Base-by-base conservation (phyloP, 305 asterid genomes). In the Solanum hybrid region DNA sequence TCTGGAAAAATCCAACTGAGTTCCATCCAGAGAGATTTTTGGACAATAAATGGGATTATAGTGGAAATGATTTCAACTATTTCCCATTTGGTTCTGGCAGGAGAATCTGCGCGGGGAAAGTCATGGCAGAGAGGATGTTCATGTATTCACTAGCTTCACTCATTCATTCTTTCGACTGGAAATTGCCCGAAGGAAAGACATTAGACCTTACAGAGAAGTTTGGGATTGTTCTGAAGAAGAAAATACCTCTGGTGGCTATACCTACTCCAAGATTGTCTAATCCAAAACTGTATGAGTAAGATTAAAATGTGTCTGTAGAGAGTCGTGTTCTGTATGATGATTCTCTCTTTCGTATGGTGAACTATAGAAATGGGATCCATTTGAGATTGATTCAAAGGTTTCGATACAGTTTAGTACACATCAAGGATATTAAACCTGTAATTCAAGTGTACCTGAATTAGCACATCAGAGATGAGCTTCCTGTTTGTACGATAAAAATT, bases 181-280 rank as follows among this genome's bases (percentile, higher is more conserved):
- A 92, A 35, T 67, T 95, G 89, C 91, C 95, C 1, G 42, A 8
- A 1, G 95, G 94, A 28, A 89, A 92, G 34, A 92, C 24, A 33
- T 22, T 95, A 85, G 97, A 95, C 74, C 57, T 95, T 85, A 86
- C 93, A 4, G 98, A 96, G 88, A 94, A 93, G 92, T 96, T 95
- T 91, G 99, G 98, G 86, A 92, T 95, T 88, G 97, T 95, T 81
- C 34, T 95, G 92, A 95, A 93, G 95, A 96, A 96, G 91, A 94
- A 86, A 42, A 26, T 24, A 12, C 96, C 98, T 73, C 86, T 96
- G 6, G 69, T 94, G 87, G 96, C 94, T 0, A 87, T 96, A 51
- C 97, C 98, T 16, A 93, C 94, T 73, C 98, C 95, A 51, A 91
- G 98, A 57, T 93, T 94, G 26, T 91, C 94, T 20, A 67, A 84